Percentiles rank a stretch among this genome's conserved stretches.
Conservation (phyloP, 106 monocot genomes). For the Iris macrosiphon region DNA sequence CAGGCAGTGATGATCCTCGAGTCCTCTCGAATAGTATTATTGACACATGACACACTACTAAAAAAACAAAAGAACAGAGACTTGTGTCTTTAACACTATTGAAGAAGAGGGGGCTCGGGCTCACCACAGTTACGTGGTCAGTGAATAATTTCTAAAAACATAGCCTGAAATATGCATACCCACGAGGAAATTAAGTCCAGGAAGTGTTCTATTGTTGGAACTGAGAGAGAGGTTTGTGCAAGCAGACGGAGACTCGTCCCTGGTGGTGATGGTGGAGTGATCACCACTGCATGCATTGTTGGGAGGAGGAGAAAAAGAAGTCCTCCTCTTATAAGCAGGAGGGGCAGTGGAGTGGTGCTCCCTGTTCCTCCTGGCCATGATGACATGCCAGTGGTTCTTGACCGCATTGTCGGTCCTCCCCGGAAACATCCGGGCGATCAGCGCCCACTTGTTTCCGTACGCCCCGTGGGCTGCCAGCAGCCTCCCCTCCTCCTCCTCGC, state of each 20-base stretch:
- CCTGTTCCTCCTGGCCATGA: conserved; percentile 6
- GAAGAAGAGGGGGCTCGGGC: too few species aligned
- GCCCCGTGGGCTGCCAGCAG: conserved; percentile 3
- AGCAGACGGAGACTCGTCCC: conserved; percentile 10
- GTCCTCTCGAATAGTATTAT: neutral
- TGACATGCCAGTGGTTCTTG: conserved; percentile 12
- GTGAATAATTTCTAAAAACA: too few species aligned
- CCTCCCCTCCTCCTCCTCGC: conserved; percentile 8
- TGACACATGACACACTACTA: neutral
- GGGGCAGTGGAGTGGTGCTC: conserved; percentile 9
- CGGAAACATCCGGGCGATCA: neutral
- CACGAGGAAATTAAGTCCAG: too few species aligned
- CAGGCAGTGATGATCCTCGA: neutral
- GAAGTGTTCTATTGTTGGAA: too few species aligned
- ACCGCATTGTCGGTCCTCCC: conserved; percentile 11
- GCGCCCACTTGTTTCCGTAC: conserved; percentile 6
- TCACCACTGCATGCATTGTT: neutral
- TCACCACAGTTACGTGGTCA: too few species aligned
- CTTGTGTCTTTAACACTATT: too few species aligned
- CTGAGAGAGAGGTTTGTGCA: conserved; percentile 7
- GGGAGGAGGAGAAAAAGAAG: neutral
- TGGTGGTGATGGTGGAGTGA: conserved; percentile 2
- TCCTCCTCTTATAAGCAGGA: neutral
- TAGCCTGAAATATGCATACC: too few species aligned
- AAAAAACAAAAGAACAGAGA: too few species aligned